Evolutionary conservation across 257 asterid species (phyloP).

Genomic region (Rubia yunnanensis): DNA sequence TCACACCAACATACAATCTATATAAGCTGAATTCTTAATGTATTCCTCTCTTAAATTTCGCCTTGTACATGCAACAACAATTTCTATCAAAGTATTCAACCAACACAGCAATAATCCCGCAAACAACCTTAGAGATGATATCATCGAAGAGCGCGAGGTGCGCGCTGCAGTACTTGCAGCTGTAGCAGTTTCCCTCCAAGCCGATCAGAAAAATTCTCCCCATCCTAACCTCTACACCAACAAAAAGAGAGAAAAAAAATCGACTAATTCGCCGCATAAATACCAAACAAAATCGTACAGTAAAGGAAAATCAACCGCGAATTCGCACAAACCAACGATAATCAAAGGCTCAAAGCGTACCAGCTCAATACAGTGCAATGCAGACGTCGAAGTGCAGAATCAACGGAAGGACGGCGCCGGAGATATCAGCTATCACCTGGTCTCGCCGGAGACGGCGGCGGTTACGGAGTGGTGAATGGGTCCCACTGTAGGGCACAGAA

Average conservation of each 20-base stretch:
- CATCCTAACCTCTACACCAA: conserved; percentile 28
- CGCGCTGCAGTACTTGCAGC: conserved; percentile 65
- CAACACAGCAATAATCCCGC: background rate
- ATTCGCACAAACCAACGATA: background rate
- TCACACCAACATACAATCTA: background rate
- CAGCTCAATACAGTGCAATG: background rate
- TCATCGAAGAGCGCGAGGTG: conserved; percentile 55
- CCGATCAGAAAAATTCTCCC: conserved; percentile 52
- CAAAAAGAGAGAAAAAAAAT: background rate
- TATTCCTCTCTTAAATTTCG: background rate
- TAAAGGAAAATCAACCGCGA: background rate
- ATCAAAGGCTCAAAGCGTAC: background rate
- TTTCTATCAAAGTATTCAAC: background rate
- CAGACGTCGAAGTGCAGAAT: background rate
- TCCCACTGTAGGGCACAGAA: background rate
- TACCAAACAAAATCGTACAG: background rate
- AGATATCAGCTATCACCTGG: conserved; percentile 23
- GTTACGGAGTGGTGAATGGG: background rate
- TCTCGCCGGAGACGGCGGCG: conserved; percentile 7
- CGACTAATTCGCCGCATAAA: background rate
- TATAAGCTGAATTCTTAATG: background rate
- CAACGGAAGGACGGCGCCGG: background rate
- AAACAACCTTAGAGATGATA: conserved; percentile 59
- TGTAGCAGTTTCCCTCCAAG: conserved; percentile 54
- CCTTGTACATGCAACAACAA: background rate